Conservation (phyloP, 2,329 filamentous ascomycete genomes). For the Fusarium temperatum region DNA sequence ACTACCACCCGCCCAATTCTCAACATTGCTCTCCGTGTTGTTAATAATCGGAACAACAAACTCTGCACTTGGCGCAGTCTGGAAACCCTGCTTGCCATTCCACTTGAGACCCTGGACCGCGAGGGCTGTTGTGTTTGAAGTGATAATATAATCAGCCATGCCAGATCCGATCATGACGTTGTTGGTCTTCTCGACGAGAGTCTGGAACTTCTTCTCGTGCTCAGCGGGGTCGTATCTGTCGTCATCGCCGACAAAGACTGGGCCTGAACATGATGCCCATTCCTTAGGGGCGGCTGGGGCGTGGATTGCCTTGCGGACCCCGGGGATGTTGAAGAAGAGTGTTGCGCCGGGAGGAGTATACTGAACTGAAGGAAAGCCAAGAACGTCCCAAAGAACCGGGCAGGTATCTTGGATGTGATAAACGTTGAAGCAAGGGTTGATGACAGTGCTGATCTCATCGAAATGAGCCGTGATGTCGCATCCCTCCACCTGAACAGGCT, state of each 20-base stretch:
- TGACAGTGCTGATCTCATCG: not conserved
- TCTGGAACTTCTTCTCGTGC: conserved; percentile 13
- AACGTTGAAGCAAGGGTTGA: conserved; percentile 15
- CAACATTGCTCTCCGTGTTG: conserved; percentile 3
- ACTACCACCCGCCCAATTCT: conserved; percentile 16
- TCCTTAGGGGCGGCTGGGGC: not conserved
- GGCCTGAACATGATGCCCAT: conserved; percentile 1
- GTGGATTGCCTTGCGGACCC: conserved; percentile 11
- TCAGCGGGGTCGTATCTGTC: not conserved
- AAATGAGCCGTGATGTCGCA: conserved; percentile 16
- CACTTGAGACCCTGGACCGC: not conserved
- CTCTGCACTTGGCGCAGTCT: not conserved
- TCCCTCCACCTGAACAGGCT: conserved; percentile 7
- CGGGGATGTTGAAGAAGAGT: not conserved
- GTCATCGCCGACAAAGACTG: not conserved
- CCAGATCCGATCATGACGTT: conserved; percentile 17
- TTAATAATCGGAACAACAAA: conserved; percentile 12
- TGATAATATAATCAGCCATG: conserved; percentile 16
- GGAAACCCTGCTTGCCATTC: conserved; percentile 17
- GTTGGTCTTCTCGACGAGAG: conserved; percentile 10
- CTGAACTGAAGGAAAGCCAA: not conserved
- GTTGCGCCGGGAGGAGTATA: not conserved
- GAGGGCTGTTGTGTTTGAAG: conserved; percentile 2
- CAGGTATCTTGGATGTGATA: conserved; percentile 13
- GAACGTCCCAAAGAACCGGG: not conserved